These are phyloP conservation scores for Mortierella sp. DNA, from an alignment of 371 early-diverging fungal species.

Conservation along the genomic window DNA sequence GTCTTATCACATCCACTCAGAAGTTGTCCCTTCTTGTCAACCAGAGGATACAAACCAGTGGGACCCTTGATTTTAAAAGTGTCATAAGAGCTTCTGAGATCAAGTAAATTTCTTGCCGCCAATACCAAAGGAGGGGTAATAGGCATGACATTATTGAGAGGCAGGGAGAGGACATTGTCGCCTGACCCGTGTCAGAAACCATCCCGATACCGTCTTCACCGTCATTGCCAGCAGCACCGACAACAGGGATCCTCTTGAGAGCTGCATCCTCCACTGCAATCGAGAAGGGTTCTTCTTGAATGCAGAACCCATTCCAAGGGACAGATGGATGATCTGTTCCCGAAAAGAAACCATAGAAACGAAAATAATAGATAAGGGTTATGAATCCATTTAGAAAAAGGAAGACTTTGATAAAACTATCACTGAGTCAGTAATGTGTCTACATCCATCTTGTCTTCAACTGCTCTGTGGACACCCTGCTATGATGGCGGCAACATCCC, in stretches of 20 bases:
- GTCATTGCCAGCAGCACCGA: slow-evolving; percentile 74
- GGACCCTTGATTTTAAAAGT: slow-evolving; percentile 1
- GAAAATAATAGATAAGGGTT: no score
- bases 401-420: not conserved
- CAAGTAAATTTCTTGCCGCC: slow-evolving; percentile 1
- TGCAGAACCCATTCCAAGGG: slow-evolving; percentile 61
- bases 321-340: slow-evolving; percentile 62
- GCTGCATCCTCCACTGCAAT: slow-evolving; percentile 55
- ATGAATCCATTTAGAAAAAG: no score
- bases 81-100: no score
- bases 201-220: slow-evolving; percentile 72
- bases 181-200: slow-evolving; percentile 67
- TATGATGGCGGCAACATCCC: slow-evolving; percentile 76
- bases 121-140: slow-evolving; percentile 27
- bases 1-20: slow-evolving; percentile 62
- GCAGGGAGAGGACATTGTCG: slow-evolving; percentile 67
- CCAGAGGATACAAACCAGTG: slow-evolving; percentile 13
- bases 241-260: slow-evolving; percentile 52
- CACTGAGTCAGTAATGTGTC: no score
- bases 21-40: slow-evolving; percentile 16
- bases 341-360: not conserved
- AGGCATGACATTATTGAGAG: slow-evolving; percentile 66
- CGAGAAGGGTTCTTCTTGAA: slow-evolving; percentile 58
- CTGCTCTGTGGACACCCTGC: slow-evolving; percentile 78
- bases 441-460: no score